These are phyloP conservation scores for Nicotiana otophora DNA, from an alignment of 257 asterid genomes.

Conservation along the genomic window DNA sequence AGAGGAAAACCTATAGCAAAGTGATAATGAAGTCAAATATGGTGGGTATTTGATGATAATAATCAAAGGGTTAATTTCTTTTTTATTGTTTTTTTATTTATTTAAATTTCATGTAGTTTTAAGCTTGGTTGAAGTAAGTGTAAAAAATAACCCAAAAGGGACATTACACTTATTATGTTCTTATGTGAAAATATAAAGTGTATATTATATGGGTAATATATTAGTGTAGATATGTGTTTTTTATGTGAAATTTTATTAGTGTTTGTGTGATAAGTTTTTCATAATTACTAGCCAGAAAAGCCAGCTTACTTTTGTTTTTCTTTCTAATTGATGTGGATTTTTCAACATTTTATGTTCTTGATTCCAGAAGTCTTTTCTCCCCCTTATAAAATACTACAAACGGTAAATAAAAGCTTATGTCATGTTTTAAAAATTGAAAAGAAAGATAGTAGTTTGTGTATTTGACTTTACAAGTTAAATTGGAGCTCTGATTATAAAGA, in stretches of 20 bases:
- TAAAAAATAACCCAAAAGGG: neutral
- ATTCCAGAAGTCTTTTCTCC: neutral
- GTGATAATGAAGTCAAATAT: neutral
- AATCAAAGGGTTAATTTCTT: neutral
- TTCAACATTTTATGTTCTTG: neutral
- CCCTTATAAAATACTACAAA: neutral
- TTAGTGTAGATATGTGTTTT: neutral
- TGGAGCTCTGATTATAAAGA: neutral
- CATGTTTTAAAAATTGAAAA: neutral
- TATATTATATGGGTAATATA: neutral
- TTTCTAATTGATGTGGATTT: neutral
- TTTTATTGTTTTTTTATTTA: too few species aligned
- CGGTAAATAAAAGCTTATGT: neutral
- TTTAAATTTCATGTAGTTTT: too few species aligned
- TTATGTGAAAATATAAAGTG: neutral
- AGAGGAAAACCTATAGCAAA: neutral
- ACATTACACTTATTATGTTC: neutral
- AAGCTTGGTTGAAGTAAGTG: too few species aligned
- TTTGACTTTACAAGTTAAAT: neutral
- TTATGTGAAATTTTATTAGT: neutral
- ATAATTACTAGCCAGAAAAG: neutral
- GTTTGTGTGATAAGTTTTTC: neutral
- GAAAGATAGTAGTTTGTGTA: neutral
- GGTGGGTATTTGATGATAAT: neutral
- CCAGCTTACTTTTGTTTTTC: neutral